phyloP scores from a whole-genome alignment of 208 protist species.

The Crithidia expoeki region DNA sequence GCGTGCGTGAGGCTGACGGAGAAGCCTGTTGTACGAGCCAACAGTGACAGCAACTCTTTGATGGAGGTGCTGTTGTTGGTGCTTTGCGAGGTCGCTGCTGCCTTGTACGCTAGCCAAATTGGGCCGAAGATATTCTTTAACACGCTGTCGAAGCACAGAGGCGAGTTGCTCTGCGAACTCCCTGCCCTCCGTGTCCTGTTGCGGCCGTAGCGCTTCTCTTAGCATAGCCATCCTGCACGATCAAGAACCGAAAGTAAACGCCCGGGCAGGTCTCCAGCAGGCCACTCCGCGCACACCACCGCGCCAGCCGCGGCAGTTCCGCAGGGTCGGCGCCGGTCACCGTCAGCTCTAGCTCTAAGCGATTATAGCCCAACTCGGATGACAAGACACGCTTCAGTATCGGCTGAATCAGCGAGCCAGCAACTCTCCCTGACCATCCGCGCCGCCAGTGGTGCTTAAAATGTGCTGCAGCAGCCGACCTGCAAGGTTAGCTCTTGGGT shows the following conservation, averaged over 20 bases:
- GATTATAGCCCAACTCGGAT: constrained; percentile 30
- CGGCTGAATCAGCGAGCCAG: constrained; percentile 52
- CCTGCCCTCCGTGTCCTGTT: too few relatives aligned
- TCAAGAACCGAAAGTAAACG: constrained; percentile 52
- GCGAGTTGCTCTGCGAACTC: constrained; percentile 7
- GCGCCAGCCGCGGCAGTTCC: constrained; percentile 66
- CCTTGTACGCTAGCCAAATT: constrained; percentile 94
- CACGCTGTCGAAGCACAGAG: constrained; percentile 82
- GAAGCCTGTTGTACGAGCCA: constrained; percentile 93
- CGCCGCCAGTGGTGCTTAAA: constrained; percentile 46
- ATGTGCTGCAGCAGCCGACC: constrained; percentile 49
- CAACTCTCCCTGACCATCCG: constrained; percentile 47
- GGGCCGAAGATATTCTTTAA: constrained; percentile 97
- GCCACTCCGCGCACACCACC: constrained; percentile 68
- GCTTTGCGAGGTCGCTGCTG: constrained; percentile 34
- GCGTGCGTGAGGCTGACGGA: constrained; percentile 44
- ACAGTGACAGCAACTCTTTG: constrained; percentile 82
- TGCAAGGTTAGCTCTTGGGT: constrained; percentile 22
- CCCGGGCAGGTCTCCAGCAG: constrained; percentile 35
- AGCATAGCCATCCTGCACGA: constrained; percentile 69
- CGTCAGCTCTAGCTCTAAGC: constrained; percentile 77
- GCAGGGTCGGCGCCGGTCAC: constrained; percentile 44
- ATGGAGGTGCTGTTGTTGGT: background rate
- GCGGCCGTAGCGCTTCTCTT: background rate
- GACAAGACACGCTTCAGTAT: constrained; percentile 42